Evolutionary conservation across 495 filamentous ascomycete species (phyloP), one percentile per base, ranked within the genome.

Genomic region (Podospora sp.): DNA sequence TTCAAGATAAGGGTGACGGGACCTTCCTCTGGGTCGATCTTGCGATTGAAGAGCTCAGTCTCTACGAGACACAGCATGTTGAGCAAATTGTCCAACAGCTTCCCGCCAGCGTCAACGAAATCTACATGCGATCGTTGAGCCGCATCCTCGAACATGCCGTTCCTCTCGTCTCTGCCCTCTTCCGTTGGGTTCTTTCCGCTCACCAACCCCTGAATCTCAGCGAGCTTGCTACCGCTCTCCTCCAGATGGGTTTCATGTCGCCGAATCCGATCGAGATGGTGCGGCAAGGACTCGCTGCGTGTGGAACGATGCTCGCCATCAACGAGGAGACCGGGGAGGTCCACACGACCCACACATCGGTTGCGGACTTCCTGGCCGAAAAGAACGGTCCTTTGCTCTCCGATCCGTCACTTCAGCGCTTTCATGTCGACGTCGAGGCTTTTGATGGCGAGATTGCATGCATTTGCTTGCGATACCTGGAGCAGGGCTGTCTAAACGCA

Each of bases 211-310:
- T 60, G 57, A 2, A 18, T 16, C 9, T 60, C 25, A 9, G 2
- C 21, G 57, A 60, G 29, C 57, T 60, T 16, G 11, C 57, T 1
- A 60, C 57, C 12, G 57, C 57, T 12, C 57, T 60, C 3, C 14
- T 60, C 24, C 57, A 60, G 57, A 60, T 60, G 57, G 57, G 57
- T 27, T 60, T 60, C 57, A 60, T 22, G 21, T 18, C 57, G 9
- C 11, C 57, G 3, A 60, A 60, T 22, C 57, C 57, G 1, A 7
- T 60, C 11, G 57, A 60, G 11, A 60, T 60, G 57, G 57, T 60
- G 1, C 11, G 16, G 24, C 57, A 60, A 60, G 57, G 57, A 1
- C 5, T 60, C 11, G 57, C 57, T 1, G 57, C 57, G n/a, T 60
- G 57, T 20, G 33, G 29, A 25, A 60, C 25, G 1, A 60, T 60